These are phyloP conservation scores for Prorocentrum cordatum DNA, from an alignment of 169 alveolate species.

Conservation along the genomic window DNA sequence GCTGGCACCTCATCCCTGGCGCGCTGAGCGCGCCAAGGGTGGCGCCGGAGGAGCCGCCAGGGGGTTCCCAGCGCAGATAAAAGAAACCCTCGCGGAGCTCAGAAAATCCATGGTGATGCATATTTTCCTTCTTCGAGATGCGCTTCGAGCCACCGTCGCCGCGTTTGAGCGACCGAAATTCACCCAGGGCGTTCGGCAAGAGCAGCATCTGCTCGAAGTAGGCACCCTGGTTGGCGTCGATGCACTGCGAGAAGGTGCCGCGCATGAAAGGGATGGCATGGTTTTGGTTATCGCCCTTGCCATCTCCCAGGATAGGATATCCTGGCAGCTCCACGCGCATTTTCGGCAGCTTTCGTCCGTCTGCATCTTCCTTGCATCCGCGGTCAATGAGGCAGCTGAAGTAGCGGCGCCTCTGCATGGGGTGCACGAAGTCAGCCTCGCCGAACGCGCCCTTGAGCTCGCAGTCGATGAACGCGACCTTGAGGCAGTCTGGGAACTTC, in stretches of 20 bases:
- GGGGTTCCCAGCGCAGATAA: no score
- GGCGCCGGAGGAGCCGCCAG: no score
- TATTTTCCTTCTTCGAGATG: no score
- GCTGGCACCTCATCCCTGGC: no score
- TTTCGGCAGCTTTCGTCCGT: conserved; percentile 19
- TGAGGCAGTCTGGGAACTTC: conserved; percentile 50
- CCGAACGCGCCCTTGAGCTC: conserved; percentile 45
- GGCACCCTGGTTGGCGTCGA: conserved; percentile 65
- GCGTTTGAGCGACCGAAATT: conserved; percentile 41
- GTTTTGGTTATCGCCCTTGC: conserved; percentile 50
- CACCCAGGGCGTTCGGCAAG: conserved; percentile 42
- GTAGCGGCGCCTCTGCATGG: conserved; percentile 64
- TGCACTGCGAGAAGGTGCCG: conserved; percentile 30
- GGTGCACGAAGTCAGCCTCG: conserved; percentile 44
- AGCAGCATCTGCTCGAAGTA: conserved; percentile 60
- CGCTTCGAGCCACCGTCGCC: conserved; percentile 43
- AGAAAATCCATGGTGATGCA: no score
- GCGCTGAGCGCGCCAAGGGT: no score
- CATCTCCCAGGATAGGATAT: conserved; percentile 51
- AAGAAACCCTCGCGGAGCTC: no score
- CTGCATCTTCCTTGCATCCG: conserved; percentile 32
- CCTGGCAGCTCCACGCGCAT: conserved; percentile 58
- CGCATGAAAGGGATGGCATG: conserved; percentile 67
- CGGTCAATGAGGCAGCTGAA: conserved; percentile 40
- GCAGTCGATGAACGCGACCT: conserved; percentile 51